A percentile compares a stretch with the other conserved stretches of the same genome.
These are phyloP conservation scores for Globisporangium cederbergense DNA, from an alignment of 352 stramenopile genomes.

Conservation along the genomic window DNA sequence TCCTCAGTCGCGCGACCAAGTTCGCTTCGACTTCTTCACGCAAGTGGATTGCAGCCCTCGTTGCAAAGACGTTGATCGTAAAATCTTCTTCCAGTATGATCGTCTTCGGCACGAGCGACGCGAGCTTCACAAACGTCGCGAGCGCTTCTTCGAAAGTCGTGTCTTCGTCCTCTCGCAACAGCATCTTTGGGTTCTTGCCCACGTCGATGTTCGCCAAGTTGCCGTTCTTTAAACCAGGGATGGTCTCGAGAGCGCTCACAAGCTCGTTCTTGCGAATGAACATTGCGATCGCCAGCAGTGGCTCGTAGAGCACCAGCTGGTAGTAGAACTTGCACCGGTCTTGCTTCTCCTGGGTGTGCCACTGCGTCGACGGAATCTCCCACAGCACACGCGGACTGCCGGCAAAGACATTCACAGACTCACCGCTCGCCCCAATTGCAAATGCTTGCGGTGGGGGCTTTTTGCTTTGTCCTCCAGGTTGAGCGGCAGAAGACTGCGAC, in stretches of 20 bases:
- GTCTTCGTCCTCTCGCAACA: conserved; percentile 43
- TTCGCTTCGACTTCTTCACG: conserved; percentile 69
- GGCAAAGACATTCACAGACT: conserved; percentile 66
- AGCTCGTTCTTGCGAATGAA: conserved; percentile 88
- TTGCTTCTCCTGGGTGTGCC: conserved; percentile 53
- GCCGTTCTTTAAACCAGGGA: conserved; percentile 69
- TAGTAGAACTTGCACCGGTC: conserved; percentile 68
- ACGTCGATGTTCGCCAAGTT: conserved; percentile 72
- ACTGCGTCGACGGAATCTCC: conserved; percentile 51
- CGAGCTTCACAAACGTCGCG: conserved; percentile 51
- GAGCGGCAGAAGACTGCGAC: conserved; percentile 4
- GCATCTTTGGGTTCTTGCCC: conserved; percentile 58
- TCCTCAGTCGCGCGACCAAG: conserved; percentile 51
- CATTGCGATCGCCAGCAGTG: conserved; percentile 44
- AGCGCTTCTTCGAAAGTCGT: conserved; percentile 48
- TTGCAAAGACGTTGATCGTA: conserved; percentile 44
- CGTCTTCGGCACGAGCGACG: conserved; percentile 55
- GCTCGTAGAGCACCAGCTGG: conserved; percentile 57
- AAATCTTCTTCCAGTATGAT: conserved; percentile 63
- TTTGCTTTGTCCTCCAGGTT: conserved; percentile 17
- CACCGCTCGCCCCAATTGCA: conserved; percentile 29
- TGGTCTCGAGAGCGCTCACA: conserved; percentile 67
- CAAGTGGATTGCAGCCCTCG: conserved; percentile 61
- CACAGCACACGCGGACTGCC: conserved; percentile 68
- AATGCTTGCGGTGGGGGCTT: conserved; percentile 26